Evolutionary conservation across 139 green algal species (phyloP).

Genomic region (Chlamydomonas sphaeroides): DNA sequence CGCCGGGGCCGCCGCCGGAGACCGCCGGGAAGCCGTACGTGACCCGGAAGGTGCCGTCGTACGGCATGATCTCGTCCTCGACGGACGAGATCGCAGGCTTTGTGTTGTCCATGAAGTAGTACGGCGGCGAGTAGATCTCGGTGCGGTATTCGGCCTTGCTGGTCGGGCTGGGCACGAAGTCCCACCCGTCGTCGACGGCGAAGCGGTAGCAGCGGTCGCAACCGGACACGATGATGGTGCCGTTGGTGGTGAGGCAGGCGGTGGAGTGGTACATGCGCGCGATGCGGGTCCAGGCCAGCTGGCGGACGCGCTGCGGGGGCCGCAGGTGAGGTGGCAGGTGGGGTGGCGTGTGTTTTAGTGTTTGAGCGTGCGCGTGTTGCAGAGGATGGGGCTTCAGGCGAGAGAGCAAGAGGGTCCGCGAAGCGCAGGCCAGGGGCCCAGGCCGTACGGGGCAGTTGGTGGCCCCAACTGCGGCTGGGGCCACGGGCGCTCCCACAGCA

Average conservation of each 20-base stretch:
- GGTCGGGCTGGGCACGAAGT: background rate
- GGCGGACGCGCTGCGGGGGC: conserved; percentile 21
- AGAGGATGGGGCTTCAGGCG: too few species aligned
- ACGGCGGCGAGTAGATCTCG: conserved; percentile 55
- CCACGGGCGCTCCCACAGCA: too few species aligned
- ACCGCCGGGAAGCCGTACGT: background rate
- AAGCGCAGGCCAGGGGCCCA: too few species aligned
- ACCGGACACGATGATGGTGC: conserved; percentile 42
- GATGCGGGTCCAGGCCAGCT: conserved; percentile 23
- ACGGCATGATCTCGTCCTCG: background rate
- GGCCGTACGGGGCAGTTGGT: too few species aligned
- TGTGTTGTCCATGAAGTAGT: background rate
- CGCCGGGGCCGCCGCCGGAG: background rate
- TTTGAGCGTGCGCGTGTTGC: too few species aligned
- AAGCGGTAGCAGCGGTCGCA: conserved; percentile 40
- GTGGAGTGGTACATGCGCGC: conserved; percentile 49
- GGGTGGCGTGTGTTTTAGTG: too few species aligned
- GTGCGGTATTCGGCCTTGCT: conserved; percentile 50
- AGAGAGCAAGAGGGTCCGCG: too few species aligned
- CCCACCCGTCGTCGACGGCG: background rate
- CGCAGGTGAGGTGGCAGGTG: too few species aligned
- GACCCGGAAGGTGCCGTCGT: background rate
- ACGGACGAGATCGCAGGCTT: conserved; percentile 2
- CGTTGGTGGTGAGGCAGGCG: conserved; percentile 52
- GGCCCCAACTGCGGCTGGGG: too few species aligned